Percentiles rank a stretch among this genome's conserved stretches.
Conservation (phyloP, 2,329 filamentous ascomycete genomes). For the Volutella citrinella region DNA sequence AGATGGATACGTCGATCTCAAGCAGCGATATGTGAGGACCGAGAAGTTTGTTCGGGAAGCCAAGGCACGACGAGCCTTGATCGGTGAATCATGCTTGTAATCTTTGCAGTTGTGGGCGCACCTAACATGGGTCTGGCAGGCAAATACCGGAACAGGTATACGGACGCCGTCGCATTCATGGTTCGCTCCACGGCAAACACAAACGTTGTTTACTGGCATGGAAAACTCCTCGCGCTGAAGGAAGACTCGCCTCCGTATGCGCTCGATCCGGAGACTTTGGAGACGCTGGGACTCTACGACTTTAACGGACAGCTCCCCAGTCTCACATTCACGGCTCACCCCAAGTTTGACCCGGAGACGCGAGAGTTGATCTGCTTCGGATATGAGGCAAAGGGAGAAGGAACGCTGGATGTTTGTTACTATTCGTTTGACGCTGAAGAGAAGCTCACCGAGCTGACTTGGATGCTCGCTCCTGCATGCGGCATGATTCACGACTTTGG, state of each 20-base stretch:
- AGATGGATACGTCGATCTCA: conserved; percentile 6
- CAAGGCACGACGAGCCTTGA: conserved; percentile 3
- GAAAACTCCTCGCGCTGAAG: conserved; percentile 1
- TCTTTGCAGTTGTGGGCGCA: not conserved
- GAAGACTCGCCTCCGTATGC: conserved; percentile 4
- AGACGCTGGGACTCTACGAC: conserved; percentile 4
- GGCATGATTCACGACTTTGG: conserved; percentile 8
- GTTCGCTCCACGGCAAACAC: conserved; percentile 4
- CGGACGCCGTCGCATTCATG: conserved; percentile 4
- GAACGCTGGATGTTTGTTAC: conserved; percentile 1
- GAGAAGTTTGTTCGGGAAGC: conserved; percentile 7
- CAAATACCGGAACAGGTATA: conserved; percentile 6
- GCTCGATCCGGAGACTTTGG: not conserved
- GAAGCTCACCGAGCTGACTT: conserved; percentile 1
- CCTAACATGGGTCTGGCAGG: not conserved
- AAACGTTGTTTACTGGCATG: conserved; percentile 6
- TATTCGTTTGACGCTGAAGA: not conserved
- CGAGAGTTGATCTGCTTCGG: conserved; percentile 1
- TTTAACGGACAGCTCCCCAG: conserved; percentile 5
- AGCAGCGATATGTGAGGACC: conserved; percentile 7
- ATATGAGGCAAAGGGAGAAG: conserved; percentile 1
- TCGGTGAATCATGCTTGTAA: not conserved
- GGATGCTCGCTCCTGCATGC: not conserved
- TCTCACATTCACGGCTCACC: conserved; percentile 1
- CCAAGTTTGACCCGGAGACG: conserved; percentile 1